These are phyloP conservation scores for Glaciozyma martinii DNA, from an alignment of 768 basidiomycete species.

Conservation along the genomic window DNA sequence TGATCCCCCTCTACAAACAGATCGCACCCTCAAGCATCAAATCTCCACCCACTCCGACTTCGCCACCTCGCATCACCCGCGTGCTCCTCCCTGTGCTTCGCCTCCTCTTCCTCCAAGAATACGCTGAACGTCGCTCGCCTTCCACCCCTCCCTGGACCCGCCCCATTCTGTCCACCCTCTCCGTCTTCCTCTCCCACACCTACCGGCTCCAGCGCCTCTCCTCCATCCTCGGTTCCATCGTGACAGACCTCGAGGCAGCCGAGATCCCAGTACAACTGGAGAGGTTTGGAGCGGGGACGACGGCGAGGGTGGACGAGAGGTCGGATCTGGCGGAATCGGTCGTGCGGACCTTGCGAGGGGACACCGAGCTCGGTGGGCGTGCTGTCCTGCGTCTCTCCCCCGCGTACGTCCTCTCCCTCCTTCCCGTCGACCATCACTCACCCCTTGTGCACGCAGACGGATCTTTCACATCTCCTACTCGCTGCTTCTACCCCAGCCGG, in stretches of 20 bases:
- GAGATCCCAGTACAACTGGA: background rate
- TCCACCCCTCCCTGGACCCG: background rate
- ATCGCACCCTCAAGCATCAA: background rate
- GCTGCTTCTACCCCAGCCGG: conserved; percentile 7
- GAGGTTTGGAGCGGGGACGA: background rate
- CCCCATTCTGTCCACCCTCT: conserved; percentile 12
- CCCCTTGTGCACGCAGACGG: background rate
- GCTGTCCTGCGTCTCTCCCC: conserved; percentile 2
- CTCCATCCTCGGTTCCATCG: background rate
- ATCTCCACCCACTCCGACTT: background rate
- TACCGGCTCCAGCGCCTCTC: background rate
- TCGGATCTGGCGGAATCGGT: background rate
- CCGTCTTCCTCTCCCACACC: conserved; percentile 9
- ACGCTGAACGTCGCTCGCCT: conserved; percentile 10
- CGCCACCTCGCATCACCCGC: background rate
- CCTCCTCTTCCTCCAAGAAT: conserved; percentile 23
- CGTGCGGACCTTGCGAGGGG: conserved; percentile 1
- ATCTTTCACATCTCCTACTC: conserved; percentile 17
- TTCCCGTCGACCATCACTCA: background rate
- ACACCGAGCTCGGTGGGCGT: conserved; percentile 15
- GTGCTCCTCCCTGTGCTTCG: conserved; percentile 15
- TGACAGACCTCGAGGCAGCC: background rate
- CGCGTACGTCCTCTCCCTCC: background rate
- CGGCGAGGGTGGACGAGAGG: background rate
- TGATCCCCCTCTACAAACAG: background rate